Percentiles rank a stretch among this genome's conserved stretches.
phyloP scores from a whole-genome alignment of 2,329 filamentous ascomycete genomes.

The Fusarium sp. region DNA sequence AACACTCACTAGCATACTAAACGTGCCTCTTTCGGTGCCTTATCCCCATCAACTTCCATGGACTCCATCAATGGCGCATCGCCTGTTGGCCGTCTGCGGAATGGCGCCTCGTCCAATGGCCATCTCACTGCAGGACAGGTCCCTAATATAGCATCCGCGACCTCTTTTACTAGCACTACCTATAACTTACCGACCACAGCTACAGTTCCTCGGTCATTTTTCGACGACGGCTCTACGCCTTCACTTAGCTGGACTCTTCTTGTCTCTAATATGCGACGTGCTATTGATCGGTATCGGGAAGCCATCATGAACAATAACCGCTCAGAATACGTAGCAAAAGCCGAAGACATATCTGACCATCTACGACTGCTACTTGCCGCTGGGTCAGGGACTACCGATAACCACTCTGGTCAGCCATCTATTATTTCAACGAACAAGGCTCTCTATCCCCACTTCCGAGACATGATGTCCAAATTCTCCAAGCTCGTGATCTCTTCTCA shows the following conservation, averaged over 20 bases:
- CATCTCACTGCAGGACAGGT: slow-evolving; percentile 51
- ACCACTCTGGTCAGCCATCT: slow-evolving; percentile 98
- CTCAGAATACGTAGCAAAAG: slow-evolving; percentile 89
- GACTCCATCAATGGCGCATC: slow-evolving; percentile 83
- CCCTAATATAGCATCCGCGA: slow-evolving; percentile 67
- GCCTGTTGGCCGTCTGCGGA: slow-evolving; percentile 65
- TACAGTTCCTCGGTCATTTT: slow-evolving; percentile 82
- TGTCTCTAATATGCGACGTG: slow-evolving; percentile 90
- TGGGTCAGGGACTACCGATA: slow-evolving; percentile 96
- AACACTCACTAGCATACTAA: slow-evolving; percentile 60
- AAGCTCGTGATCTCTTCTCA: slow-evolving; percentile 98
- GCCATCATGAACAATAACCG: slow-evolving; percentile 85
- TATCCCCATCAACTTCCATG: slow-evolving; percentile 90
- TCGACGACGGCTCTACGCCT: slow-evolving; percentile 84
- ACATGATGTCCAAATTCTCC: slow-evolving; percentile 99
- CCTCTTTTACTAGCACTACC: slow-evolving; percentile 68
- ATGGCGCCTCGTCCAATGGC: slow-evolving; percentile 63
- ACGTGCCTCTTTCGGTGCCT: slow-evolving; percentile 75
- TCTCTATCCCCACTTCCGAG: slow-evolving; percentile 94
- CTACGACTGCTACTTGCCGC: slow-evolving; percentile 92
- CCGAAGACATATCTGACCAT: slow-evolving; percentile 99
- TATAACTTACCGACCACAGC: slow-evolving; percentile 68
- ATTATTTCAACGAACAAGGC: slow-evolving; percentile 99
- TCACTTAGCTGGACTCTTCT: slow-evolving; percentile 89
- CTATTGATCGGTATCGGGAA: slow-evolving; percentile 89